Conservation (phyloP, 495 filamentous ascomycete species). For the Neurospora africana region DNA sequence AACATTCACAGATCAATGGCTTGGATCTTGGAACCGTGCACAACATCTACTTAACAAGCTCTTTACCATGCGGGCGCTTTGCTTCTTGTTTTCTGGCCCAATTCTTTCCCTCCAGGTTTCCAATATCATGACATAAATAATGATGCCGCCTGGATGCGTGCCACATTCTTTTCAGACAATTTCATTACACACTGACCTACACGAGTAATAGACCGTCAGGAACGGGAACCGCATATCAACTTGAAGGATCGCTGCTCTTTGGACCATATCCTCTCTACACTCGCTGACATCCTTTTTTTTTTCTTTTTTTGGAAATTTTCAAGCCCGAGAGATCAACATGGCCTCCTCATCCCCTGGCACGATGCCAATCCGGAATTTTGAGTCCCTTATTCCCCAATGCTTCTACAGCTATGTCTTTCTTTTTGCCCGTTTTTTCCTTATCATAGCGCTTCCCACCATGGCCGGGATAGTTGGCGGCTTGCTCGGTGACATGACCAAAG, state of each 20-base stretch:
- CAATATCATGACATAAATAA: not conserved
- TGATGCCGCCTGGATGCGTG: not conserved
- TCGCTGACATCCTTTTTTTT: not conserved
- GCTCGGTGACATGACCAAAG: conserved; percentile 56
- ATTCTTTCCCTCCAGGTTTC: not conserved
- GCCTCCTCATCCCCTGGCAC: not conserved
- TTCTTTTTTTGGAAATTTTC: not conserved
- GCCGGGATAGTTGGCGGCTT: conserved; percentile 73
- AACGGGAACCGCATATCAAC: not conserved
- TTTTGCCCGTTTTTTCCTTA: not conserved
- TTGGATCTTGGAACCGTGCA: not conserved
- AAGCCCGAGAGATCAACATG: not conserved
- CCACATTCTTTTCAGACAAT: not conserved
- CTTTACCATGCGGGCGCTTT: not conserved
- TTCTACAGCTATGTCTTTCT: not conserved
- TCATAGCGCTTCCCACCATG: conserved; percentile 48
- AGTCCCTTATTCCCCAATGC: not conserved
- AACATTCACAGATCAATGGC: not conserved
- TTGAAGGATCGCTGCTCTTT: not conserved
- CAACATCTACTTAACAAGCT: not conserved
- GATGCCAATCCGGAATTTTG: not conserved
- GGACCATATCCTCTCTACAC: not conserved
- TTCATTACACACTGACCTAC: not conserved
- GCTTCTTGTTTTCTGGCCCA: not conserved
- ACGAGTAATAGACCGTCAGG: not conserved